Evolutionary conservation across 305 asterid species (phyloP), one percentile per base, ranked within the genome.

Genomic region (Plantago lanceolata): DNA sequence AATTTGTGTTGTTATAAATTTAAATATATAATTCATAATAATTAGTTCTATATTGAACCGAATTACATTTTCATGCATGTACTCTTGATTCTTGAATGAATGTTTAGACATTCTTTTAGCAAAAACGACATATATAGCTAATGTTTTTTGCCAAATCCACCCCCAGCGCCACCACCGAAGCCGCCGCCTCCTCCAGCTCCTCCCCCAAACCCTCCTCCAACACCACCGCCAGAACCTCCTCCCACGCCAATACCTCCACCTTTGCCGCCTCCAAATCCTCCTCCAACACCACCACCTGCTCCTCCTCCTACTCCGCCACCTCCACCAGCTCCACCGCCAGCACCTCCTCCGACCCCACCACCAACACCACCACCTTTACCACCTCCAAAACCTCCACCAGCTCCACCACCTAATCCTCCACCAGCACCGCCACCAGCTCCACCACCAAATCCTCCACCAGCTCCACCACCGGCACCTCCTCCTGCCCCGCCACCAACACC

Each of bases 381-480:
- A 3, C 49, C 49, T 3, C 49, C 49, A 14, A 11, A 14, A 11
- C 61, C 61, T 12, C 43, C 20, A 0, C 61, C 61, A 24, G 0
- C 14, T 45, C 49, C 50, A 14, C 18, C 51, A 14, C 51, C 51
- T 14, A 7, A 11, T 26, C 61, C 61, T 0, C 61, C 47, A 31
- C 61, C 61, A 2, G 19, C 43, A 9, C 59, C 60, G 4, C 37
- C 37, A 1, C 28, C 28, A 1, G 5, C 55, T 2, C 55, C 55
- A 15, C 59, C 59, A 7, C 28, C 21, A 5, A 17, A n/a, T n/a
- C 59, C 59, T 9, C 43, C 43, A 11, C 37, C 60, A 3, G 5
- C 2, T 1, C 76, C 76, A n/a, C 72, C 74, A 0, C 73, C 73
- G 0, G 4, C 7, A 2, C 73, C 73, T 1, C 64, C 76, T 0